phyloP scores from a whole-genome alignment of 179 eudicot species.

The Silene noctiflora region DNA sequence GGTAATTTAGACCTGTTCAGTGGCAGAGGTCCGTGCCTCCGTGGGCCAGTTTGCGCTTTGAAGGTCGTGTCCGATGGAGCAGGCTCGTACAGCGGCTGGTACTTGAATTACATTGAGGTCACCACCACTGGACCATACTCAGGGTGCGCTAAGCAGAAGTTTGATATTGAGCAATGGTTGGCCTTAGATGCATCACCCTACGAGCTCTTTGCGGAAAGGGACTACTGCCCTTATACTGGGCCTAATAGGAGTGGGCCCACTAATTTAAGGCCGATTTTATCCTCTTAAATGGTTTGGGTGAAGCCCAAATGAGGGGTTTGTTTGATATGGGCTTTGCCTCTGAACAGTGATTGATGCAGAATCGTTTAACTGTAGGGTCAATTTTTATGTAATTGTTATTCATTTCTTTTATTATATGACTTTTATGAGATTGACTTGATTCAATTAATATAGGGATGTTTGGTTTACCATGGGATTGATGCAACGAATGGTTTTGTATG shows the following conservation, averaged over 20 bases:
- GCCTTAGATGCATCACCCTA: slow-evolving; percentile 61
- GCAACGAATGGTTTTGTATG: background rate
- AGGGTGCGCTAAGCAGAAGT: slow-evolving; percentile 45
- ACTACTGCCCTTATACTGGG: slow-evolving; percentile 22
- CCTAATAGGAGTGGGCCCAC: background rate
- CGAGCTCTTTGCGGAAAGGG: slow-evolving; percentile 48
- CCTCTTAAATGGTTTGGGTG: slow-evolving; percentile 2
- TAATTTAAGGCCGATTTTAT: slow-evolving; percentile 13
- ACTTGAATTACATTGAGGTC: slow-evolving; percentile 76
- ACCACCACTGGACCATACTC: slow-evolving; percentile 68
- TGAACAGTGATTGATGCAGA: too few relatives aligned
- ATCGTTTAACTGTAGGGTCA: too few relatives aligned
- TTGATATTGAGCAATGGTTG: slow-evolving; percentile 81
- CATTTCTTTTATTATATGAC: too few relatives aligned
- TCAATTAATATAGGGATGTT: too few relatives aligned
- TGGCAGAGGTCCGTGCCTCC: slow-evolving; percentile 67
- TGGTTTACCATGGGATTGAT: background rate
- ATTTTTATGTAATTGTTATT: too few relatives aligned
- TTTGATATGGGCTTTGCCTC: background rate
- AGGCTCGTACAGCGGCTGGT: slow-evolving; percentile 75
- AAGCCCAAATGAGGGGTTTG: background rate
- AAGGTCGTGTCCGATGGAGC: slow-evolving; percentile 64
- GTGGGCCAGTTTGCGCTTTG: slow-evolving; percentile 49
- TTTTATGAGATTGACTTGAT: background rate
- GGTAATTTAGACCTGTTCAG: slow-evolving; percentile 73